phyloP scores from a whole-genome alignment of 176 grass and related monocot genomes.

The Eleusine coracana region DNA sequence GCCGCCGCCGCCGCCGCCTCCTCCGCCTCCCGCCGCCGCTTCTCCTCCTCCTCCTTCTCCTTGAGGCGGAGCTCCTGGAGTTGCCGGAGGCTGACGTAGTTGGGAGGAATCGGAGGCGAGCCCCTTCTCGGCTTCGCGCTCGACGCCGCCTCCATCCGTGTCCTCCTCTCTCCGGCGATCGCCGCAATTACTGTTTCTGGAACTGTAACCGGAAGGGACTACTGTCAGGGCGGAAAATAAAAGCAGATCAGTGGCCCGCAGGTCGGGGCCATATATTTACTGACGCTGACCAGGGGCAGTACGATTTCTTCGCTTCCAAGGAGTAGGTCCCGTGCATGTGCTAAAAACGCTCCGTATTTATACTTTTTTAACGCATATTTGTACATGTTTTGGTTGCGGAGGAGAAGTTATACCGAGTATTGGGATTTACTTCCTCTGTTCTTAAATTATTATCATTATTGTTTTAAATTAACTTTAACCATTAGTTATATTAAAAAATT shows the following conservation, averaged over 20 bases:
- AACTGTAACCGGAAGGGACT: background rate
- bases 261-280: background rate
- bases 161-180: constrained; percentile 3
- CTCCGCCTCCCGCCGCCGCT: background rate
- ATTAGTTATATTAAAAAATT: too few species aligned
- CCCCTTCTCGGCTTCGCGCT: constrained; percentile 15
- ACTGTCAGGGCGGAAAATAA: background rate
- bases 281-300: background rate
- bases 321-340: background rate
- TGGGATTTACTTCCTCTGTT: too few species aligned
- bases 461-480: too few species aligned
- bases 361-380: too few species aligned
- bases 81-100: constrained; percentile 55
- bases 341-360: too few species aligned
- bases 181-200: constrained; percentile 1
- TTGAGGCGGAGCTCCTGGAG: constrained; percentile 48
- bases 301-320: background rate
- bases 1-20: background rate
- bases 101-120: constrained; percentile 45
- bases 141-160: constrained; percentile 39
- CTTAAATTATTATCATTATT: too few species aligned
- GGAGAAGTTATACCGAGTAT: too few species aligned
- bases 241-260: background rate
- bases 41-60: constrained; percentile 43
- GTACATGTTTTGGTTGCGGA: too few species aligned